These are phyloP conservation scores for Zanthoxylum bungeanum DNA, from an alignment of 345 rosid genomes.

Conservation along the genomic window DNA sequence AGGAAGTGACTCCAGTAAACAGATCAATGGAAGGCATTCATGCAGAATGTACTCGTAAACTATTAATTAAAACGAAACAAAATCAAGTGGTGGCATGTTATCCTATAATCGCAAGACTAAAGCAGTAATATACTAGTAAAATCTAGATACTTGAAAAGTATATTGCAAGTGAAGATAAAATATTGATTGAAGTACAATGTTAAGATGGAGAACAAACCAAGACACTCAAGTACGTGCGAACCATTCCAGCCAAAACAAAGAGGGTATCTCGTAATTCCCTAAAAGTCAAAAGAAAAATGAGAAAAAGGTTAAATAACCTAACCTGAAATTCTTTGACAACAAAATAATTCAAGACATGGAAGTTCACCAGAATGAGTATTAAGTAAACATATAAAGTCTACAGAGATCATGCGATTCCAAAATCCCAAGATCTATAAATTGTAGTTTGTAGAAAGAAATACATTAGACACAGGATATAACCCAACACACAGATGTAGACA, in stretches of 20 bases:
- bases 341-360: not conserved
- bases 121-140: not conserved
- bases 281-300: conserved; percentile 12
- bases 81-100: not conserved
- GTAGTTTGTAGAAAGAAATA: not conserved
- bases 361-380: not conserved
- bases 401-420: not conserved
- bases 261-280: conserved; percentile 75
- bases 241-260: conserved; percentile 83
- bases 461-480: not conserved
- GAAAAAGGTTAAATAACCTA: conserved; percentile 1
- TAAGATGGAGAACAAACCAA: conserved; percentile 57
- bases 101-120: not conserved
- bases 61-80: not conserved
- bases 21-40: not conserved
- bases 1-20: conserved; percentile 21
- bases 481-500: not conserved
- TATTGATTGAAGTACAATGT: not conserved
- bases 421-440: not conserved
- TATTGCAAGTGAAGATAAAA: conserved; percentile 6
- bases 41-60: not conserved
- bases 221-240: conserved; percentile 73
- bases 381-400: not conserved
- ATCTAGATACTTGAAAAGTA: not conserved
- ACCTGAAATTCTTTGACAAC: conserved; percentile 1